Evolutionary conservation across 2,329 filamentous ascomycete species (phyloP), one percentile per base, ranked within the genome.

Genomic region (Dothideomycetes sp.): DNA sequence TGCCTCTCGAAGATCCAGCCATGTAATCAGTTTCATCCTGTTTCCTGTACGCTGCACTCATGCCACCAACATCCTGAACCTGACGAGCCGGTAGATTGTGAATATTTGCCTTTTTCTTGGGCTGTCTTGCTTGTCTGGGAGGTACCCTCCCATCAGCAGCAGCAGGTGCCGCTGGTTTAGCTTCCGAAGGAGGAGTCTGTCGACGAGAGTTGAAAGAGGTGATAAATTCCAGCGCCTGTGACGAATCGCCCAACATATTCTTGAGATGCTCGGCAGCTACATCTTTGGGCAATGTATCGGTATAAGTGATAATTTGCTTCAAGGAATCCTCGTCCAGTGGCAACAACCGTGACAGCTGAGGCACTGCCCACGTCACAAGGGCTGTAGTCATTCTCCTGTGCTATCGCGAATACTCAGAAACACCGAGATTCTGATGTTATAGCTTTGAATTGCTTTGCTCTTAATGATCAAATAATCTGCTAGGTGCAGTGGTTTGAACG

Each of bases 271-370:
- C 80, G 36, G 78, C 86, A 11, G 85, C 84, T 48, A 82, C 83
- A 37, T 78, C 65, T 55, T 82, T 87, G 15, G 86, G 78, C 7
- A 96, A 71, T 0, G 79, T 82, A 24, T 76, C 69, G 2, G 84
- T 79, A 59, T 95, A 95, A 33, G 84, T 78, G 49, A 96, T 70
- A 30, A 95, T 74, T 57, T 96, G 85, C 55, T 79, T 76, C 22
- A 96, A 69, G 28, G 89, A 87, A 10, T 84, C 79, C 24, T 94
- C 79, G 24, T 94, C 87, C 9, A 96, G 70, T 6, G 87, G 86
- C 1, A 98, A 72, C 12, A 98, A 71, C 55, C 78, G 78, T 17
- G 80, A 78, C 6, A 98, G 75, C 56, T 87, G 84, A 34, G 81
- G 70, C 28, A 79, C 53, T 19, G 78, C 77, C 78, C 78, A 81